phyloP scores from a whole-genome alignment of 371 early-diverging fungal genomes.

The Apophysomyces trapeziformis region DNA sequence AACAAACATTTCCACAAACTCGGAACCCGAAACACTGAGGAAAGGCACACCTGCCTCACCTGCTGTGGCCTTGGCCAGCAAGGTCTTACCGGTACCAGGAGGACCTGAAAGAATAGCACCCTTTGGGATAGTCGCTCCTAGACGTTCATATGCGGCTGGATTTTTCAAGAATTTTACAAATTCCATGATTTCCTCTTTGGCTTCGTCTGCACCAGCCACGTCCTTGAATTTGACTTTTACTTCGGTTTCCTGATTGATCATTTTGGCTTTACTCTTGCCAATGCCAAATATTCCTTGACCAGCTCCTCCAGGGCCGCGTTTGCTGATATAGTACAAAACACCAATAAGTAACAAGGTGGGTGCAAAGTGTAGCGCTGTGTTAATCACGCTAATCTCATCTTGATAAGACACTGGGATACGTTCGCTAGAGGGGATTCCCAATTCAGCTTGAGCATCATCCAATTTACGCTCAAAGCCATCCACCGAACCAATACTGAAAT shows the following conservation, averaged over 20 bases:
- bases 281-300: constrained; percentile 92
- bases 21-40: constrained; percentile 97
- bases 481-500: constrained; percentile 94
- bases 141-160: constrained; percentile 93
- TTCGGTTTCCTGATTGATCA: constrained; percentile 96
- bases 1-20: constrained; percentile 99
- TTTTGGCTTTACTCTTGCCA: constrained; percentile 94
- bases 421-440: constrained; percentile 87
- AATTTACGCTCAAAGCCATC: constrained; percentile 93
- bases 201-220: constrained; percentile 99
- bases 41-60: constrained; percentile 99
- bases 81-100: constrained; percentile 99
- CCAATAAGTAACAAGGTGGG: constrained; percentile 93
- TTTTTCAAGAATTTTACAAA: constrained; percentile 99
- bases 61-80: constrained; percentile 98
- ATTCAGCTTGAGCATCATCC: constrained; percentile 89
- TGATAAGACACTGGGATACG: constrained; percentile 90
- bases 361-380: constrained; percentile 84
- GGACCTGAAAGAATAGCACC: constrained; percentile 97
- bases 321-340: constrained; percentile 83
- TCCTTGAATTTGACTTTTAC: constrained; percentile 98
- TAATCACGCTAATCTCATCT: constrained; percentile 73
- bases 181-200: constrained; percentile 99
- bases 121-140: constrained; percentile 99
- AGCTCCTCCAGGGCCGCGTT: constrained; percentile 75